These are phyloP conservation scores for Herpetomonas muscarum DNA, from an alignment of 208 protist genomes.

Conservation along the genomic window DNA sequence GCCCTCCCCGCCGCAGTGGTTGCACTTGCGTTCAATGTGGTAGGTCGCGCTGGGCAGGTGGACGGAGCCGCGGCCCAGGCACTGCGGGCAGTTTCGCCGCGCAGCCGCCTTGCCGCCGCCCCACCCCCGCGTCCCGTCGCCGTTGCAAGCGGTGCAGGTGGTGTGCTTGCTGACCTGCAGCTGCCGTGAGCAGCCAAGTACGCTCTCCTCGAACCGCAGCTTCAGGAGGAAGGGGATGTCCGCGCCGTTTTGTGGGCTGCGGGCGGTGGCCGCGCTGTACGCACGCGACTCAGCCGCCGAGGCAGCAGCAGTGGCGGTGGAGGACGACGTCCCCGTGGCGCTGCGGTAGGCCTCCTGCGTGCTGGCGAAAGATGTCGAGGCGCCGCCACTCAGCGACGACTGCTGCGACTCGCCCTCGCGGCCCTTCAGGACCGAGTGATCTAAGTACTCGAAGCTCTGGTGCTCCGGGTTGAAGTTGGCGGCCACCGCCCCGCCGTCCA, in stretches of 20 bases:
- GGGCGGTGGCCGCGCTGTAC: conserved; percentile 38
- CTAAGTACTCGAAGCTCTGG: conserved; percentile 58
- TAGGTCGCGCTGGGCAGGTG: conserved; percentile 81
- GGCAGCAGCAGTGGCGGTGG: neutral
- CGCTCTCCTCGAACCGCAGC: conserved; percentile 70
- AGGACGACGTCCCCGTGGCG: conserved; percentile 27
- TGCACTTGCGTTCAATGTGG: conserved; percentile 77
- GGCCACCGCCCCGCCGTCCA: conserved; percentile 62
- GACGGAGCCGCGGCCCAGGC: conserved; percentile 60
- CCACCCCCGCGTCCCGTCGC: conserved; percentile 29
- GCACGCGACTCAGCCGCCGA: conserved; percentile 18
- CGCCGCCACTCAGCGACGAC: neutral
- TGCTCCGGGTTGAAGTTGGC: conserved; percentile 85
- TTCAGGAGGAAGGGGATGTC: conserved; percentile 61
- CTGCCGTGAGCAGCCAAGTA: conserved; percentile 50
- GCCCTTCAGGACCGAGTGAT: conserved; percentile 43
- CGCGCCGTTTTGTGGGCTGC: conserved; percentile 34
- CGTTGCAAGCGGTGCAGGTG: conserved; percentile 49
- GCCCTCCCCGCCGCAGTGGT: conserved; percentile 75
- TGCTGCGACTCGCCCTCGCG: neutral
- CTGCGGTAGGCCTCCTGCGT: conserved; percentile 35
- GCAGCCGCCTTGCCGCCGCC: conserved; percentile 6
- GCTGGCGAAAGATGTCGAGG: conserved; percentile 35
- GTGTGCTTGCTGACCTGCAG: conserved; percentile 40
- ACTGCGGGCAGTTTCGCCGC: conserved; percentile 69